phyloP scores from a whole-genome alignment of 495 filamentous ascomycete species.

The Parathielavia hyrcaniae region DNA sequence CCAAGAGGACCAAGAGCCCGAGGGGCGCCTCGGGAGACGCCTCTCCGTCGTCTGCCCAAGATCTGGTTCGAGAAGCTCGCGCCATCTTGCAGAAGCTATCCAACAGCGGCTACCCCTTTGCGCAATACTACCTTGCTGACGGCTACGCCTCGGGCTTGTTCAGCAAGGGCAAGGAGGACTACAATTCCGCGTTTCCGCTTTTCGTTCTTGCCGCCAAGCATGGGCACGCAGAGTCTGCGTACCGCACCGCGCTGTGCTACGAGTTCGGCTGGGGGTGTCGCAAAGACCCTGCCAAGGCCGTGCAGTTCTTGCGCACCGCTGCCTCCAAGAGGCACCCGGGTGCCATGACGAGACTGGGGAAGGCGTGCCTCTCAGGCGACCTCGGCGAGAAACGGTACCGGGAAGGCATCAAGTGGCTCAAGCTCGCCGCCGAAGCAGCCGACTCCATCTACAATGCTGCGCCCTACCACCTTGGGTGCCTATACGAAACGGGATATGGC shows the following conservation, averaged over 20 bases:
- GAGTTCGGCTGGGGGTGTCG: slow-evolving; percentile 96
- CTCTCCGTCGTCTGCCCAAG: slow-evolving; percentile 47
- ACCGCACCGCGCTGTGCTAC: slow-evolving; percentile 89
- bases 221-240: slow-evolving; percentile 92
- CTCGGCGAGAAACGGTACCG: slow-evolving; percentile 81
- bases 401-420: slow-evolving; percentile 95
- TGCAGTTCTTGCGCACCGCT: slow-evolving; percentile 83
- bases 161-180: slow-evolving; percentile 83
- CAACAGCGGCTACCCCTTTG: slow-evolving; percentile 85
- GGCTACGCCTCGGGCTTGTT: slow-evolving; percentile 92
- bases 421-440: slow-evolving; percentile 80
- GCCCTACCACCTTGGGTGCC: slow-evolving; percentile 79
- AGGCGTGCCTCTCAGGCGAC: slow-evolving; percentile 82
- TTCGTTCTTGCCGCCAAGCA: slow-evolving; percentile 95
- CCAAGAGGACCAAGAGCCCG: slow-evolving; percentile 40
- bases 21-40: slow-evolving; percentile 39
- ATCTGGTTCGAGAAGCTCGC: slow-evolving; percentile 80
- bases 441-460: slow-evolving; percentile 88
- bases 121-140: slow-evolving; percentile 95
- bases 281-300: slow-evolving; percentile 81
- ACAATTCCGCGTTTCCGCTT: slow-evolving; percentile 81
- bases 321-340: slow-evolving; percentile 93
- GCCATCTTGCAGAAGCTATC: slow-evolving; percentile 79
- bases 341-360: slow-evolving; percentile 85
- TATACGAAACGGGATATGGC: slow-evolving; percentile 86